Conservation (phyloP, 2,329 filamentous ascomycete species). For the Beauveria pseudobassiana region DNA sequence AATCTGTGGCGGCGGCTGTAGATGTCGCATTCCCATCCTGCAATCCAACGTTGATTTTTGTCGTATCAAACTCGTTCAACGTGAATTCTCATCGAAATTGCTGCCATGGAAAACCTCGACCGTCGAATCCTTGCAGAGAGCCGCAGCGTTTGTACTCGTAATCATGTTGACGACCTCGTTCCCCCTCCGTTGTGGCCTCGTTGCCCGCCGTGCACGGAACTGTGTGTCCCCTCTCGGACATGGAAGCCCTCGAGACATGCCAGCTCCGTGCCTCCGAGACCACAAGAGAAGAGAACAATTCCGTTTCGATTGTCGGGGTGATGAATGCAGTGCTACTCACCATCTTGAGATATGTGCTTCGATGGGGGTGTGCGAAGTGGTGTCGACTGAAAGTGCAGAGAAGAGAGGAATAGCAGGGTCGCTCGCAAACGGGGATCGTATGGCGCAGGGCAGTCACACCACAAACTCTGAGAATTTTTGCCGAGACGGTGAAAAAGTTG, state of each 20-base stretch:
- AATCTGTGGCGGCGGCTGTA: not conserved
- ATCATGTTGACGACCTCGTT: not conserved
- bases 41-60: not conserved
- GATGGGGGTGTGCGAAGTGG: conserved; percentile 33
- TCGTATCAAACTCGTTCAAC: not conserved
- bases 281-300: not conserved
- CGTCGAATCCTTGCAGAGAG: not conserved
- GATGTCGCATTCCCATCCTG: not conserved
- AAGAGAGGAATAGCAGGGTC: conserved; percentile 2
- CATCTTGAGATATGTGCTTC: conserved; percentile 37
- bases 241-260: not conserved
- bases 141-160: not conserved
- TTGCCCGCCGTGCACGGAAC: not conserved
- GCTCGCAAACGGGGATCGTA: conserved; percentile 22
- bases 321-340: conserved; percentile 29
- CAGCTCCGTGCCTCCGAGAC: no score
- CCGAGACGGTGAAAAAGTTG: conserved; percentile 27
- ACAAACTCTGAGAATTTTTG: conserved; percentile 26
- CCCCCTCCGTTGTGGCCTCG: not conserved
- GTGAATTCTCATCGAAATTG: not conserved
- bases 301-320: not conserved
- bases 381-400: conserved; percentile 25
- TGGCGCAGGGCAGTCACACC: not conserved
- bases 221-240: not conserved
- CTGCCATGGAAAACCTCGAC: not conserved